Evolutionary conservation across 495 filamentous ascomycete genomes (phyloP).

Genomic region (Lindgomyces ingoldianus): DNA sequence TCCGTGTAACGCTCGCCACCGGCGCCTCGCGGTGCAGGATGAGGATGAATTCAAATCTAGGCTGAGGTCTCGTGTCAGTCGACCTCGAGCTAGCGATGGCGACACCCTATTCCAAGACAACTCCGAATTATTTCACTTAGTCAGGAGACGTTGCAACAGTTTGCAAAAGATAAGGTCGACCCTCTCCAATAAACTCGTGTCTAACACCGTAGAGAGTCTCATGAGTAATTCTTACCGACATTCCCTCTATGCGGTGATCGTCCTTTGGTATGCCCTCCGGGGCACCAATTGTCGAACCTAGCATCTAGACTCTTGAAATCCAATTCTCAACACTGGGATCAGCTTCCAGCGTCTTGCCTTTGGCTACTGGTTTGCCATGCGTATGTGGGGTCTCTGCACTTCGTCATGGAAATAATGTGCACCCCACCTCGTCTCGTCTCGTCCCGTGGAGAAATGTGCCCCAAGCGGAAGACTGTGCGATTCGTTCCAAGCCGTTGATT

Average conservation of each 20-base stretch:
- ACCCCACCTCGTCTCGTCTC: not conserved
- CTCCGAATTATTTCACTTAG: not conserved
- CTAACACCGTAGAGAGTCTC: not conserved
- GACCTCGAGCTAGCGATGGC: conserved; percentile 3
- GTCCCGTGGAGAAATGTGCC: conserved; percentile 5
- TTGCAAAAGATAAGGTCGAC: not conserved
- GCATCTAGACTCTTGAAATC: not conserved
- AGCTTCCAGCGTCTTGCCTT: not conserved
- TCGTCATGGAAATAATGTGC: conserved; percentile 20
- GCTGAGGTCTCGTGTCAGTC: not conserved
- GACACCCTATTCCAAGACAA: conserved; percentile 1
- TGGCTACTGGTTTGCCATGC: not conserved
- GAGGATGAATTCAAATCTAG: not conserved
- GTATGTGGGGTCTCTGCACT: conserved; percentile 21
- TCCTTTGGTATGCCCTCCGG: too few relatives aligned
- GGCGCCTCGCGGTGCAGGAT: not conserved
- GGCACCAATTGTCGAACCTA: not conserved
- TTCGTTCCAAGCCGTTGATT: not conserved
- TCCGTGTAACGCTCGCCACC: not conserved
- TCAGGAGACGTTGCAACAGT: not conserved
- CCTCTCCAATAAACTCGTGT: not conserved
- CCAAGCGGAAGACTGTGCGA: not conserved
- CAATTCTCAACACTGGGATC: not conserved
- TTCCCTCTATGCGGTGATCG: not conserved
- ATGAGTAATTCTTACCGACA: not conserved